Percentiles rank a stretch among this genome's conserved stretches.
Evolutionary conservation across 805 yeast species (phyloP).

Genomic region (Metschnikowia sp.): DNA sequence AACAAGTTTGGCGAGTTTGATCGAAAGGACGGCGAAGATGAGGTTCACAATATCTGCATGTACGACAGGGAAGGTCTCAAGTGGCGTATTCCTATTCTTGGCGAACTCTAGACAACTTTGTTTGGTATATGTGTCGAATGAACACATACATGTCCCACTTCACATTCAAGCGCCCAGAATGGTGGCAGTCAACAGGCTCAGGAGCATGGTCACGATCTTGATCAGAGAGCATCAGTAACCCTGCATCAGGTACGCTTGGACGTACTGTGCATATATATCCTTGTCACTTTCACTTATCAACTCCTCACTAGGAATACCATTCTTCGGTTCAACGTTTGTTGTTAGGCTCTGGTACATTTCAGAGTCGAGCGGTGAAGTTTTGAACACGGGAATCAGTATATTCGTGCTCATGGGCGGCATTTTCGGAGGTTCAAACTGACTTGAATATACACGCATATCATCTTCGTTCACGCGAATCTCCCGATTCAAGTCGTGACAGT

Average conservation of each 20-base stretch:
- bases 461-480: background rate
- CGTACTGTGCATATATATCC: conserved; percentile 5
- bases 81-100: conserved; percentile 42
- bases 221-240: too few relatives aligned
- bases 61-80: conserved; percentile 38
- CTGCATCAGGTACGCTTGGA: background rate
- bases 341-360: conserved; percentile 1
- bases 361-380: conserved; percentile 3
- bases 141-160: too few relatives aligned
- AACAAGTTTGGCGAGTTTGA: conserved; percentile 41
- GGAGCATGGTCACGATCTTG: too few relatives aligned
- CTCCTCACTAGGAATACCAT: background rate
- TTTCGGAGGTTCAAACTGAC: conserved; percentile 10
- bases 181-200: too few relatives aligned
- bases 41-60: conserved; percentile 19
- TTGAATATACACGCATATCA: conserved; percentile 9
- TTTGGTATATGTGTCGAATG: too few relatives aligned
- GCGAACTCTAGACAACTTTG: conserved; percentile 23
- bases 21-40: conserved; percentile 8
- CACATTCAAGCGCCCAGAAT: too few relatives aligned
- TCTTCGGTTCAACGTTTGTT: background rate
- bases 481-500: background rate
- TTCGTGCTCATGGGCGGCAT: conserved; percentile 1
- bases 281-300: background rate
- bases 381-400: background rate